Percentiles rank a stretch among this genome's conserved stretches.
These are phyloP conservation scores for Acarospora socialis DNA, from an alignment of 2,329 filamentous ascomycete species.

Conservation along the genomic window DNA sequence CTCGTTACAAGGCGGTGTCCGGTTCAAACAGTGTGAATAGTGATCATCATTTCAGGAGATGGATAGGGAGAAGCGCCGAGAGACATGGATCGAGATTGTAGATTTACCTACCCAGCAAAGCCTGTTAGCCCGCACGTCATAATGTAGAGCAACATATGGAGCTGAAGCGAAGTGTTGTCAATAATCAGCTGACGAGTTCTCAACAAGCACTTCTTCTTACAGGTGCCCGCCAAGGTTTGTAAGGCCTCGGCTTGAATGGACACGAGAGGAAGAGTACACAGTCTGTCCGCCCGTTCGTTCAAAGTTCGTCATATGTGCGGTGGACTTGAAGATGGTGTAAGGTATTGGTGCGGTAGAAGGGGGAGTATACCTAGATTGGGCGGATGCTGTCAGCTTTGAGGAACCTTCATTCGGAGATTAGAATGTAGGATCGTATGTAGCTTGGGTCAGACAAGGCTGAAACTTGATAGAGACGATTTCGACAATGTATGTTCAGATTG, in stretches of 20 bases:
- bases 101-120: conserved; percentile 18
- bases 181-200: conserved; percentile 52
- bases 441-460: conserved; percentile 52
- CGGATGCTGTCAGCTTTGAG: conserved; percentile 14
- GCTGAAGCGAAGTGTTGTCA: conserved; percentile 10
- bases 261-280: conserved; percentile 36
- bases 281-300: conserved; percentile 59
- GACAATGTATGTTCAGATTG: conserved; percentile 50
- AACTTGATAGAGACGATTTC: conserved; percentile 51
- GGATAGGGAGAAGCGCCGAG: conserved; percentile 25
- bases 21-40: conserved; percentile 60
- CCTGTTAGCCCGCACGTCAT: conserved; percentile 11
- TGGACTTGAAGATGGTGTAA: conserved; percentile 8
- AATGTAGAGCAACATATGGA: conserved; percentile 12
- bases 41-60: conserved; percentile 46
- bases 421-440: conserved; percentile 9
- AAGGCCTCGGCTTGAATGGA: conserved; percentile 42
- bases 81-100: conserved; percentile 14
- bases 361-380: conserved; percentile 20
- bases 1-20: conserved; percentile 33
- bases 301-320: conserved; percentile 40
- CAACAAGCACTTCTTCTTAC: conserved; percentile 46
- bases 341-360: conserved; percentile 9
- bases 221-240: conserved; percentile 48
- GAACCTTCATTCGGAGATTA: conserved; percentile 13